Percentiles rank a stretch among this genome's conserved stretches.
Conservation (phyloP, 345 rosid species). For the Angophora floribunda region DNA sequence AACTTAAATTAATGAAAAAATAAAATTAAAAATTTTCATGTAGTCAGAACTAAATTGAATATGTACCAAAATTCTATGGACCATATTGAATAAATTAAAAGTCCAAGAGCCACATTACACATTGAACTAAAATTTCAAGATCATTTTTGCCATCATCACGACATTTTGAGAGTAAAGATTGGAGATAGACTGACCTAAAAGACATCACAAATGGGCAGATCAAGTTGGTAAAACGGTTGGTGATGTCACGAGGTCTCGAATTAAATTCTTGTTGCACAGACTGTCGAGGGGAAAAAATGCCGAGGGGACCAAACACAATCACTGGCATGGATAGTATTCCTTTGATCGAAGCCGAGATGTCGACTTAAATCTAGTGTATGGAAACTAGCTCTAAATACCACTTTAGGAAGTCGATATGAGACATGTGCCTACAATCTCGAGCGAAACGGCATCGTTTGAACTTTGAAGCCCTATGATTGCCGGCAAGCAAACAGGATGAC, state of each 20-base stretch:
- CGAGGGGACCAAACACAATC: neutral
- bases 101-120: too few species aligned
- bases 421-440: neutral
- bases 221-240: neutral
- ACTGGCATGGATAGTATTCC: neutral
- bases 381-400: neutral
- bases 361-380: neutral
- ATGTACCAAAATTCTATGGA: too few species aligned
- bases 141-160: too few species aligned
- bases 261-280: neutral
- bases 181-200: neutral
- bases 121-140: too few species aligned
- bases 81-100: too few species aligned
- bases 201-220: accelerated
- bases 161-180: too few species aligned
- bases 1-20: too few species aligned
- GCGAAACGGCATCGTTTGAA: neutral
- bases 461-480: neutral
- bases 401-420: neutral
- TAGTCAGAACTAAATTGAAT: too few species aligned
- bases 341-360: accelerated
- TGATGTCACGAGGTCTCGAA: neutral
- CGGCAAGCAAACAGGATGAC: neutral
- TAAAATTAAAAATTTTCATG: too few species aligned
- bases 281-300: neutral